Evolutionary conservation across 768 basidiomycete species (phyloP), one percentile per base, ranked within the genome.

Genomic region (Mycena rosella): DNA sequence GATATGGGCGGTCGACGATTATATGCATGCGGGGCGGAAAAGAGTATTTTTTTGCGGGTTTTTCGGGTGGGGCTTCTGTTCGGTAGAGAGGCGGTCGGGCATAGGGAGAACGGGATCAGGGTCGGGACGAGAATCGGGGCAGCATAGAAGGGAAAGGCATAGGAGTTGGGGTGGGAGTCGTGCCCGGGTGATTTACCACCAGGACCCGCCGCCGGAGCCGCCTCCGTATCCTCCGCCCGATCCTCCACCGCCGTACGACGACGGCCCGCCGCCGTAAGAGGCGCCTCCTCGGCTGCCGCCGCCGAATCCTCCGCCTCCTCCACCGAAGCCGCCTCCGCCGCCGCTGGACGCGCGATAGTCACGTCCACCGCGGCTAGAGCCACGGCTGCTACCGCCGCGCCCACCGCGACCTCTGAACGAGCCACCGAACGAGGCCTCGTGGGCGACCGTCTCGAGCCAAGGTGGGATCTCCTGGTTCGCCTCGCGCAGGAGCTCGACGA

Each of bases 401-500:
- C 91, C 81, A 1, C 87, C 83, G 34, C 86, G 78, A 30, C 87
- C 81, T 42, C 86, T 84, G 42, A 78, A 88, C 75, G 74, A 80
- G 79, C 84, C 81, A 34, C 91, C 91, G 76, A 93, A 95, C 59
- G 92, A 86, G 32, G 88, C 84, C 80, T 98, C 96, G 61, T 91
- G 88, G 6, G 91, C 89, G 65, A 98, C 90, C 14, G 91, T 89
- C 76, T 96, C 94, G 59, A 99, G 85, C 96, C 96, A 99, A 3
- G 76, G 59, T 1, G 98, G 98, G 63, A 96, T 93, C 55, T 97
- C 96, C 78, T 98, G 96, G 78, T 98, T 96, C 55, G 97, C 96
- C 81, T 99, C 97, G 58, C 94, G 89, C 26, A 99, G 88, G 5
- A 99, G 88, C 78, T 98, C 97, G 56, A 99, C 83, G 49, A 99